Percentiles rank a stretch among this genome's conserved stretches.
These are phyloP conservation scores for Astrothelium macrocarpum DNA, from an alignment of 495 filamentous ascomycete genomes.

Conservation along the genomic window DNA sequence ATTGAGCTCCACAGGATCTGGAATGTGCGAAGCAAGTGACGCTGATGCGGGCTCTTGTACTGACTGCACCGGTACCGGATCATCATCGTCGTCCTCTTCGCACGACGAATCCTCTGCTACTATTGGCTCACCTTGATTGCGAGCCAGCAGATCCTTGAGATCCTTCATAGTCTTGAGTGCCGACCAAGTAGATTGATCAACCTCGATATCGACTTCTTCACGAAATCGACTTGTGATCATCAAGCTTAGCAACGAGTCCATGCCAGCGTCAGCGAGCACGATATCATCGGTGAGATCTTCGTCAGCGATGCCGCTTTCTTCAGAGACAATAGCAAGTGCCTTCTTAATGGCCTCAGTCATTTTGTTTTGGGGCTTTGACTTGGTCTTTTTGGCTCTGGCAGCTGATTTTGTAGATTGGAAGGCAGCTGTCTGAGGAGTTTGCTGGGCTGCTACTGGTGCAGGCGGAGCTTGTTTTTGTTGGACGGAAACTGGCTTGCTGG, in stretches of 20 bases:
- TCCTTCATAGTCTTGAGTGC: background rate
- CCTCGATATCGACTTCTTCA: background rate
- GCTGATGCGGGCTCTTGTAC: background rate
- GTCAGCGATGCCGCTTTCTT: slow-evolving; percentile 10
- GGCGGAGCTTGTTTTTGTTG: background rate
- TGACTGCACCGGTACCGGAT: background rate
- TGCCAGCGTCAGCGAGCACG: slow-evolving; percentile 13
- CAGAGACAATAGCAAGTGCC: slow-evolving; percentile 11
- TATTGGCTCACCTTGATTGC: background rate
- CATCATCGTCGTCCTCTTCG: background rate
- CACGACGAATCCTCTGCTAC: background rate
- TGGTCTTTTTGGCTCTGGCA: background rate
- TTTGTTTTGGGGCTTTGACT: background rate
- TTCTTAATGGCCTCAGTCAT: background rate
- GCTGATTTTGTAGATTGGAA: background rate
- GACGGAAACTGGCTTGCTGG: background rate
- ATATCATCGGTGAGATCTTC: slow-evolving; percentile 11
- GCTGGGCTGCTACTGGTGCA: background rate
- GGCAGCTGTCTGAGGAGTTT: background rate
- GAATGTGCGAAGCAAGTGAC: background rate
- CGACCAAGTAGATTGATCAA: background rate
- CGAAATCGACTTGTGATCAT: slow-evolving; percentile 8
- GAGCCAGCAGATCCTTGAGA: slow-evolving; percentile 1
- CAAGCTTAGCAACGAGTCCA: slow-evolving; percentile 17
- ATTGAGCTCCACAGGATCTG: background rate